These are phyloP conservation scores for Rhodotorula glutinis DNA, from an alignment of 1,284 basidiomycete species.

Conservation along the genomic window DNA sequence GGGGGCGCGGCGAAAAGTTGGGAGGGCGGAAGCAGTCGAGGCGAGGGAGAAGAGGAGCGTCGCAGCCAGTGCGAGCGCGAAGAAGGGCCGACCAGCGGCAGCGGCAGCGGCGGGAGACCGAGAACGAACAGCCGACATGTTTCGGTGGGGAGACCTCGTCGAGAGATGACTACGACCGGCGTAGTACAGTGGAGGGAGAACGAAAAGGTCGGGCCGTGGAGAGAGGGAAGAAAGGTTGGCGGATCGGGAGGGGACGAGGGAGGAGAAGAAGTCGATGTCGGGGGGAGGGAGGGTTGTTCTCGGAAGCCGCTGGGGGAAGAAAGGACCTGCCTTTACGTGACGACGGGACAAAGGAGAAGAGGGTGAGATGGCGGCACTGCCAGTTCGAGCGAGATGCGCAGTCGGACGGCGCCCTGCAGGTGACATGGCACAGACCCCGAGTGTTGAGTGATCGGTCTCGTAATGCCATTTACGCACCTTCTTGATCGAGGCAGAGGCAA, in stretches of 20 bases:
- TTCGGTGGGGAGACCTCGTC: background rate
- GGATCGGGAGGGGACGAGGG: background rate
- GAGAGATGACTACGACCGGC: background rate
- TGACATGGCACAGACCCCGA: background rate
- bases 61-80: conserved; percentile 5
- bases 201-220: too few species aligned
- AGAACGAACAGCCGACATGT: background rate
- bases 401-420: background rate
- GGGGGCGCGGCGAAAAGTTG: conserved; percentile 5
- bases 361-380: conserved; percentile 1
- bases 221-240: too few species aligned
- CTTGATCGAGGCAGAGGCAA: too few species aligned
- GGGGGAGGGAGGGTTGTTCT: conserved; percentile 5
- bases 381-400: conserved; percentile 1
- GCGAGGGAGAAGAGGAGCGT: conserved; percentile 19
- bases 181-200: background rate
- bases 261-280: conserved; percentile 1
- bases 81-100: background rate
- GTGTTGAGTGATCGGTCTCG: conserved; percentile 5
- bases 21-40: conserved; percentile 20
- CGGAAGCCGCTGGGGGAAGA: background rate
- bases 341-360: background rate
- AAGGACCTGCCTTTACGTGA: conserved; percentile 1
- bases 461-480: background rate
- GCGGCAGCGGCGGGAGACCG: background rate